phyloP scores from a whole-genome alignment of 106 monocot species.

The Allium fistulosum region DNA sequence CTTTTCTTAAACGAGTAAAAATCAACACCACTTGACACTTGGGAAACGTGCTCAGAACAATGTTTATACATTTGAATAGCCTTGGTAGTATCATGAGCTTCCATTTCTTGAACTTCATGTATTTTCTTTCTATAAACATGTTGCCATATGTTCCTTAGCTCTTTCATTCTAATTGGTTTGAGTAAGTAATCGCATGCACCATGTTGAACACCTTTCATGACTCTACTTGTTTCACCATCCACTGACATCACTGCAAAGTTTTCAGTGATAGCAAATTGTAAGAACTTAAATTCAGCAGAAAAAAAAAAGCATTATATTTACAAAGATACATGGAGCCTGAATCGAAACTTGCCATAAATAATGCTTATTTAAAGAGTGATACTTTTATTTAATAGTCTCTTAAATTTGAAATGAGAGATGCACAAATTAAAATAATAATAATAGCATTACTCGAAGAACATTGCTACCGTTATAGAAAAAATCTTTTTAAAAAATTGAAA shows the following conservation, averaged over 20 bases:
- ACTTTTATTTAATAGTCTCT: no score
- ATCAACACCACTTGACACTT: slow-evolving; percentile 4
- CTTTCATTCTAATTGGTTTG: slow-evolving; percentile 94
- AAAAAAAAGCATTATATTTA: no score
- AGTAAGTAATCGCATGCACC: slow-evolving; percentile 97
- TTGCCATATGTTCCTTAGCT: slow-evolving; percentile 92
- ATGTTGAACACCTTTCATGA: slow-evolving; percentile 98
- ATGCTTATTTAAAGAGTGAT: no score
- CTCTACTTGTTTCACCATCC: slow-evolving; percentile 94
- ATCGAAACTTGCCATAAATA: no score
- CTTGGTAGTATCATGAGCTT: slow-evolving; percentile 50
- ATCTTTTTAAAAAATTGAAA: no score
- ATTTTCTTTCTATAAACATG: slow-evolving; percentile 96
- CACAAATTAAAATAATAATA: no score
- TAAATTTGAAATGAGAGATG: no score
- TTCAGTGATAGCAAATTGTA: neutral
- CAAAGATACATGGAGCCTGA: no score
- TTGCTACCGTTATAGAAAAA: no score
- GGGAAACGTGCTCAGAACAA: slow-evolving; percentile 46
- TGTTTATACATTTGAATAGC: slow-evolving; percentile 40
- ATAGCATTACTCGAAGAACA: no score
- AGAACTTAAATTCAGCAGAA: no score
- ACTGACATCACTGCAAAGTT: slow-evolving; percentile 87
- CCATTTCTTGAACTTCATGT: slow-evolving; percentile 74
- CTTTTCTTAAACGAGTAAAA: slow-evolving; percentile 33